Base-by-base conservation (phyloP, 306 rosid species). In the Rosa lucieae region DNA sequence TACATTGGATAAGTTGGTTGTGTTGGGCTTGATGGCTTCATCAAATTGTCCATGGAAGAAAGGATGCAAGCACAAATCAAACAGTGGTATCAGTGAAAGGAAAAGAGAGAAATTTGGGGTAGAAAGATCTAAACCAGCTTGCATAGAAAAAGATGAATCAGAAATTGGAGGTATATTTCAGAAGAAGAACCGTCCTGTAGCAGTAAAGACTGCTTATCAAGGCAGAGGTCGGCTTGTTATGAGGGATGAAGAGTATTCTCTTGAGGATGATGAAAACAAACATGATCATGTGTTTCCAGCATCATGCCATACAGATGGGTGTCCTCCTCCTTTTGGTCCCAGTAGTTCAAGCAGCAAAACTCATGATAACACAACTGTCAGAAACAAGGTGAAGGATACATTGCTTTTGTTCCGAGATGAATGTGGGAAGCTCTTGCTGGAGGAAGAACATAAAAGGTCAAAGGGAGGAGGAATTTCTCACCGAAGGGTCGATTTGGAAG, bases 341-440 rank as follows among this genome's bases (percentile, higher is more conserved):
- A 59, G 35, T 21, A 23, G 35, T 23, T 59, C 66, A 59, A 59
- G 35, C 13, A 3, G n/a, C 35, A 59, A 59, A 59, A 7, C 37
- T 23, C 13, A 23, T 23, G 87, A 65, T 9, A 77, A 87, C 70
- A 69, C 88, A 63, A 78, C 15, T 82, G 85, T 75, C 79, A 81
- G 95, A 37, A 76, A 71, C 73, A 86, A 78, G 78, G 97, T 94
- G 83, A 89, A 90, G 85, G 90, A 92, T 85, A 80, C 89, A 67
- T 73, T 92, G 84, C 92, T 91, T 42, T 81, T 88, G 37, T 94
- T 89, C 80, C 97, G 90, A 82, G 93, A 70, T 71, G 80, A 90
- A 82, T 86, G 70, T 86, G 78, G 92, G 81, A 92, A 89, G 90
- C 87, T 92, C 73, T 84, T 89, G 83, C 97, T 82, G 55, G 97